Base-by-base conservation (phyloP, 2,329 filamentous ascomycete species). In the Pyrenochaeta sp. region DNA sequence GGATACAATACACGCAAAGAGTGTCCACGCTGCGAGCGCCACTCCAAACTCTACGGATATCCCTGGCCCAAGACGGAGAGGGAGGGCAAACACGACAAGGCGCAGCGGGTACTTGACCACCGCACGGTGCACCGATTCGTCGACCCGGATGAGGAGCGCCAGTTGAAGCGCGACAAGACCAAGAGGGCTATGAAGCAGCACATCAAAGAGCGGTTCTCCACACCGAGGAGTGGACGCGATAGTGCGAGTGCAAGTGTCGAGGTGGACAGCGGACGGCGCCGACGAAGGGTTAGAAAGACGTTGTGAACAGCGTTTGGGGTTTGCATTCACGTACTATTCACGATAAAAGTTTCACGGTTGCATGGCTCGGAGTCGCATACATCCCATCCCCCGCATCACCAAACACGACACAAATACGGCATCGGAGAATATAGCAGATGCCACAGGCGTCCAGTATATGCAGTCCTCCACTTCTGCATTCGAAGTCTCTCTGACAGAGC, bases 11-110 rank as follows among this genome's bases (percentile, higher is more conserved):
- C 92, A 1, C 84, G 87, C 38, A 85, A 88, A 35, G 87, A 90
- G 11, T 99, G 94, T 68, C 92, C 90, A 3, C 84, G 94, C 6
- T 99, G 94, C 70, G 94, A 99, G 74, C 84, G 94, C 0, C 94
- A 99, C 66, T 95, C 89, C 11, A 97, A 96, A 74, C 76, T 99
- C 1, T 99, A 97, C 67, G 95, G 95, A 0, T 96, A 89, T 65
- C 80, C 88, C 44, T 99, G 94, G 94, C 94, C 94, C 5, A 96
- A 99, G 76, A 97, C 94, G 0, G 88, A 96, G 47, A 87, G 81
- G 50, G 84, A 87, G 18, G 89, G 89, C 1, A 83, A 84, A 11
- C 71, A 81, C 14, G 94, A 97, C 65, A 85, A 82, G 7, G 80
- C 84, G 51, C 77, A 84, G 56, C 71, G 84, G 5, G 77, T 96